Percentiles rank a stretch among this genome's conserved stretches.
phyloP scores from a whole-genome alignment of 352 stramenopile species.

The Pythium aquatile region DNA sequence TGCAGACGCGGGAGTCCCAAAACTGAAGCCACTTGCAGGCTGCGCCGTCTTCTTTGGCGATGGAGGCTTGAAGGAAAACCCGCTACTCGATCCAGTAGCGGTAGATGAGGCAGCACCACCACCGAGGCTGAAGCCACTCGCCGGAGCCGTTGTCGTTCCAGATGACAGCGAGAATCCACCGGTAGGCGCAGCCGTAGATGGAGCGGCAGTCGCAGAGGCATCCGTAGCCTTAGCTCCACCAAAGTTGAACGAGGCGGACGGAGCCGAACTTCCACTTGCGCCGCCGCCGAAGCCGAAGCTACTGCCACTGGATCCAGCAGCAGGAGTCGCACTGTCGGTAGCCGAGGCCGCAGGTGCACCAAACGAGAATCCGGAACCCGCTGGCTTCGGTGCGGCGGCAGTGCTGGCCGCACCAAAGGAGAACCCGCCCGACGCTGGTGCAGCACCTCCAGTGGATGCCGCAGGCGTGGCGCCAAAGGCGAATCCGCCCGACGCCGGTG shows the following conservation, averaged over 20 bases:
- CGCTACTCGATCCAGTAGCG: slow-evolving; percentile 3
- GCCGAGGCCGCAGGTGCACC: slow-evolving; percentile 27
- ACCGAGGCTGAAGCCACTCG: slow-evolving; percentile 25
- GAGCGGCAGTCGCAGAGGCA: not conserved
- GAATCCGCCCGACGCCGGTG: slow-evolving; percentile 30
- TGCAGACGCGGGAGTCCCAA: slow-evolving; percentile 9
- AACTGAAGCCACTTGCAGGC: slow-evolving; percentile 21
- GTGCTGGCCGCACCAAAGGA: slow-evolving; percentile 32
- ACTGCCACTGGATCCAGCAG: slow-evolving; percentile 3
- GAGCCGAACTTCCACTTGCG: not conserved
- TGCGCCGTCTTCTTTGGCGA: slow-evolving; percentile 31
- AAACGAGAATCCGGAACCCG: slow-evolving; percentile 45
- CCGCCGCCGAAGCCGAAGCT: slow-evolving; percentile 17
- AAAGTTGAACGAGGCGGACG: slow-evolving; percentile 18
- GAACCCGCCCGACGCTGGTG: slow-evolving; percentile 31
- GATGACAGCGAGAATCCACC: slow-evolving; percentile 22
- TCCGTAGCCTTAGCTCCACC: slow-evolving; percentile 12
- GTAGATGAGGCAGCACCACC: slow-evolving; percentile 1
- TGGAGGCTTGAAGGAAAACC: slow-evolving; percentile 29
- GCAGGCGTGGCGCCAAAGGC: slow-evolving; percentile 31
- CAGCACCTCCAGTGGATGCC: slow-evolving; percentile 10
- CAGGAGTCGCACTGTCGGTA: slow-evolving; percentile 21
- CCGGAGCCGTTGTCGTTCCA: not conserved
- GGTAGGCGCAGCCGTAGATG: slow-evolving; percentile 1
- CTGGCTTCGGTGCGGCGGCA: slow-evolving; percentile 15